Conservation (phyloP, 2,329 filamentous ascomycete genomes). For the Decorospora gaudefroyi region DNA sequence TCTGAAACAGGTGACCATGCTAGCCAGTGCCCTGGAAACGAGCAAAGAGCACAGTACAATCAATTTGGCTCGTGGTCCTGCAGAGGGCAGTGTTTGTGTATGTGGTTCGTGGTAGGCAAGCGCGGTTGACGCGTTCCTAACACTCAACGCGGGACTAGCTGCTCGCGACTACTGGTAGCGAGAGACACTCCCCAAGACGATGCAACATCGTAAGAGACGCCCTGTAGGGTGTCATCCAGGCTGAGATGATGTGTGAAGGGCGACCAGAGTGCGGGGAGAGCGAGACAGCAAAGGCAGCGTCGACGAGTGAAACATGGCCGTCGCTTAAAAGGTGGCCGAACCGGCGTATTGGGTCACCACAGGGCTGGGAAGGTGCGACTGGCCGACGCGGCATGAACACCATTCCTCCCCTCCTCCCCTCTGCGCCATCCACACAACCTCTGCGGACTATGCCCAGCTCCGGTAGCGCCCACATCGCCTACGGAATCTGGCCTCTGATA, state of each 20-base stretch:
- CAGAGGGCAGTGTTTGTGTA: neutral
- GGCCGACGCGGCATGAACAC: conserved; percentile 19
- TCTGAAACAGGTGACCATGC: neutral
- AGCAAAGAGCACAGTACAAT: too few species aligned
- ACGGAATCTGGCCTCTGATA: too few species aligned
- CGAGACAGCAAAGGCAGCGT: conserved; percentile 13
- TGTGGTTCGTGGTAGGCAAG: neutral
- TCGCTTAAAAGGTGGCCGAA: conserved; percentile 31
- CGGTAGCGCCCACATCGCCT: too few species aligned
- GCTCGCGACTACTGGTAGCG: conserved; percentile 11
- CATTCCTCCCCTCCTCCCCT: conserved; percentile 8
- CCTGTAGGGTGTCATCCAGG: conserved; percentile 11
- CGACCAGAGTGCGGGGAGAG: conserved; percentile 26
- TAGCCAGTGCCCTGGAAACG: too few species aligned
- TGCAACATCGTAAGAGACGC: conserved; percentile 16
- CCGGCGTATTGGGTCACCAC: conserved; percentile 27
- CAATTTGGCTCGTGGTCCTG: neutral
- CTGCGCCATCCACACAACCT: neutral
- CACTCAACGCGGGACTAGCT: neutral
- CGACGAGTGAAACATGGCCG: conserved; percentile 29
- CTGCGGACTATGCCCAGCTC: conserved; percentile 6
- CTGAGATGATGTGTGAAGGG: conserved; percentile 17
- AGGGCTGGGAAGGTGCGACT: conserved; percentile 21
- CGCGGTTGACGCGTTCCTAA: conserved; percentile 1
- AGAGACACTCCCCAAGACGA: conserved; percentile 5